These are phyloP conservation scores for Hyphodiscus sp. DNA, from an alignment of 2,329 filamentous ascomycete species.

Conservation along the genomic window DNA sequence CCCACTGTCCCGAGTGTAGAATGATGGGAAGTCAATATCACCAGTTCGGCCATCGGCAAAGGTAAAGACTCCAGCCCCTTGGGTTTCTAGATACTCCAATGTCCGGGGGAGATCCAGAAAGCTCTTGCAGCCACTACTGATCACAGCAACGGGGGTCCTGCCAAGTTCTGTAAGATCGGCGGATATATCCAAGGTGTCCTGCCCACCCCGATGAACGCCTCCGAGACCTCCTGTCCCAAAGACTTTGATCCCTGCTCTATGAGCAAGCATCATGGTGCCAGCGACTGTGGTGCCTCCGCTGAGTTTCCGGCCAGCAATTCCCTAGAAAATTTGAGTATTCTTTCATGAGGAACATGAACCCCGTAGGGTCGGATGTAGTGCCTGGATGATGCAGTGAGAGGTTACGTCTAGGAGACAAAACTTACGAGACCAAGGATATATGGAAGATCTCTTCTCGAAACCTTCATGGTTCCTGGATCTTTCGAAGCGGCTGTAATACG, in stretches of 20 bases:
- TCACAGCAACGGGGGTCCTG: conserved; percentile 77
- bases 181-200: conserved; percentile 85
- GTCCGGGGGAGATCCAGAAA: conserved; percentile 90
- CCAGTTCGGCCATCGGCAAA: conserved; percentile 76
- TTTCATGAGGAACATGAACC: too few relatives aligned
- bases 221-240: conserved; percentile 94
- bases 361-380: too few relatives aligned
- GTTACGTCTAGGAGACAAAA: conserved; percentile 2
- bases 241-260: conserved; percentile 79
- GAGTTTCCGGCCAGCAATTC: conserved; percentile 57
- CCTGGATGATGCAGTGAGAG: background rate
- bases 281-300: conserved; percentile 92
- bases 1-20: conserved; percentile 86
- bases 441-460: conserved; percentile 80
- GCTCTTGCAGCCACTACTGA: conserved; percentile 90
- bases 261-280: conserved; percentile 84
- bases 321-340: conserved; percentile 35
- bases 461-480: conserved; percentile 65
- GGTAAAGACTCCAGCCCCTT: conserved; percentile 76
- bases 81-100: conserved; percentile 67
- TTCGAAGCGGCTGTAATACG: conserved; percentile 60
- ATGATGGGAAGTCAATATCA: conserved; percentile 79
- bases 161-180: conserved; percentile 93
- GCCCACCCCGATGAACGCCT: conserved; percentile 85
- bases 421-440: conserved; percentile 71